Base-by-base conservation (phyloP, 2,329 filamentous ascomycete genomes). In the Alternaria sp. region DNA sequence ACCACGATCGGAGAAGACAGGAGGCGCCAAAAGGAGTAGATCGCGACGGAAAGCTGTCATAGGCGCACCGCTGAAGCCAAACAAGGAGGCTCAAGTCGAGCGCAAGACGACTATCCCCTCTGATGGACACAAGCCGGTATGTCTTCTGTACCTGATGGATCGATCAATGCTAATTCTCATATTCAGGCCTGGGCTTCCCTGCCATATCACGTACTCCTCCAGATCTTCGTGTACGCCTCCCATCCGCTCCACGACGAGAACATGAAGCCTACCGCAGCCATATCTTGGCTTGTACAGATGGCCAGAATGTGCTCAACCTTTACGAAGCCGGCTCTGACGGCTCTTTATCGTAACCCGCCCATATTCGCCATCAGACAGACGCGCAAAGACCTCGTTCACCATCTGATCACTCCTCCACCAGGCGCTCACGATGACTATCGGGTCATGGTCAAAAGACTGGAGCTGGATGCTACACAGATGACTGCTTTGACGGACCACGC, bases 241-340 rank as follows among this genome's bases (percentile, higher is more conserved):
- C 80, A 84, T 54, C 87, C 88, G 4, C 80, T 91, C 15, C 84
- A 85, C 54, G 82, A 80, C 70, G 79, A 80, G 82, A 74, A 82
- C 54, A 81, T 81, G 66, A 78, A 77, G 30, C 81, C 83, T 20
- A 80, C 81, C 6, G 50, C 75, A 2, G 84, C 83, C 12, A 83
- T 85, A 15, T 71, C 84, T 70, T 93, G 90, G 90, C 86, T 96
- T 7, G 79, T 91, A 10, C 82, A 84, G n/a, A 82, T 87, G 47
- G 88, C 91, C 37, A 83, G 85, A 2, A 81, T 88, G 15, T 94
- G 70, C 71, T 87, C 84, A 55, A 78, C 84, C 3, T 93, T 94
- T 61, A 82, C 87, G 0, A 92, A 94, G 71, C 90, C 93, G 6
- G 92, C 92, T 2, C 79, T 96, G 55, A 89, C 89, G 6, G 90